These are phyloP conservation scores for Podospora tetraspora DNA, from an alignment of 495 filamentous ascomycete genomes.

Conservation along the genomic window DNA sequence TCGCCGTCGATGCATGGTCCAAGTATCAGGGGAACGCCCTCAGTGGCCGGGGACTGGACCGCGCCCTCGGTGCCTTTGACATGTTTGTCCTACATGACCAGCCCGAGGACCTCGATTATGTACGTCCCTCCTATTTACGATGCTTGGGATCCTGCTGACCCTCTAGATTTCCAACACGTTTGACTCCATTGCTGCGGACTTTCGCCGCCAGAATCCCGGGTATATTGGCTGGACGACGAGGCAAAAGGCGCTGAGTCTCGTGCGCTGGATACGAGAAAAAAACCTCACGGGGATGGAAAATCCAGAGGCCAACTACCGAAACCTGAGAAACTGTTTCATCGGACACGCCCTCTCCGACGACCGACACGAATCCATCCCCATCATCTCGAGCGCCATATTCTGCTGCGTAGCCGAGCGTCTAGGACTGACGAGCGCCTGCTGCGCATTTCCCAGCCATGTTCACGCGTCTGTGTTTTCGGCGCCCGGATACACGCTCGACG, in stretches of 20 bases:
- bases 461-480: constrained; percentile 64
- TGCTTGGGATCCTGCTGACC: constrained; percentile 9
- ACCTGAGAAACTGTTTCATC: constrained; percentile 79
- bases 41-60: constrained; percentile 50
- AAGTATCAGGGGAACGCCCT: constrained; percentile 37
- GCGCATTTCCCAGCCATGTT: constrained; percentile 74
- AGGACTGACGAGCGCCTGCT: constrained; percentile 65
- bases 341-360: constrained; percentile 66
- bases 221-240: constrained; percentile 52
- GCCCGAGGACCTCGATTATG: constrained; percentile 67
- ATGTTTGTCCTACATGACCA: constrained; percentile 73
- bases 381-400: constrained; percentile 63
- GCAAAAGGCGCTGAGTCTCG: constrained; percentile 60
- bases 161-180: constrained; percentile 55
- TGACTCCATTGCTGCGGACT: constrained; percentile 53
- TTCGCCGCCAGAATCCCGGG: constrained; percentile 46
- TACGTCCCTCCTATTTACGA: constrained; percentile 34
- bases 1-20: constrained; percentile 72
- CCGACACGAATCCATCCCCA: constrained; percentile 66
- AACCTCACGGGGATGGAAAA: constrained; percentile 63
- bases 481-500: constrained; percentile 58
- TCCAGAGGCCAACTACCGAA: constrained; percentile 60
- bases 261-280: constrained; percentile 57
- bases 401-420: constrained; percentile 47
- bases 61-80: constrained; percentile 75